phyloP scores from a whole-genome alignment of 345 rosid species.

The Cochlearia excelsa region DNA sequence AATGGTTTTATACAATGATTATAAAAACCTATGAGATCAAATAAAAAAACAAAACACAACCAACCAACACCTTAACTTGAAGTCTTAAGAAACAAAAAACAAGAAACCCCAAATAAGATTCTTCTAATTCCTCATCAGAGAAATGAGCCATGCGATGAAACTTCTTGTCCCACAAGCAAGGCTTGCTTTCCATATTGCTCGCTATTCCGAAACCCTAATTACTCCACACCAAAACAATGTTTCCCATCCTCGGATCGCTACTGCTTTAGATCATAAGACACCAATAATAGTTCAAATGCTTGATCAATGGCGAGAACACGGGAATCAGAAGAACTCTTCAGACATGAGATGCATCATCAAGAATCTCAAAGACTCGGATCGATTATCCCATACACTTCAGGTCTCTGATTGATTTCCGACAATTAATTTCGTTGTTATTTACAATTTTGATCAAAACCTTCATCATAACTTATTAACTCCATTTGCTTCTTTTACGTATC shows the following conservation, averaged over 20 bases:
- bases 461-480: neutral
- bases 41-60: too few species aligned
- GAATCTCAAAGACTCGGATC: slow-evolving; percentile 21
- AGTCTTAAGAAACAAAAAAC: neutral
- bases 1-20: too few species aligned
- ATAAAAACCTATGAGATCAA: too few species aligned
- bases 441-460: neutral
- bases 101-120: neutral
- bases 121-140: neutral
- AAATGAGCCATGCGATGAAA: slow-evolving; percentile 11
- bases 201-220: slow-evolving; percentile 17
- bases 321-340: slow-evolving; percentile 22
- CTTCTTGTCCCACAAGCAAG: slow-evolving; percentile 1
- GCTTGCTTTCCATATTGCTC: neutral
- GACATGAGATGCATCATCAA: slow-evolving; percentile 25
- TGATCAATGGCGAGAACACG: slow-evolving; percentile 24
- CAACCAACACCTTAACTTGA: neutral
- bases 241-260: slow-evolving; percentile 6
- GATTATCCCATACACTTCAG: slow-evolving; percentile 20
- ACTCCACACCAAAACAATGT: slow-evolving; percentile 12
- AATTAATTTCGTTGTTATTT: neutral
- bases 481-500: slow-evolving; percentile 10
- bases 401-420: neutral
- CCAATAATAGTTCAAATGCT: slow-evolving; percentile 15
- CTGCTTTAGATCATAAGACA: slow-evolving; percentile 18